phyloP scores from a whole-genome alignment of 305 asterid species.

The Solanum hybrid region DNA sequence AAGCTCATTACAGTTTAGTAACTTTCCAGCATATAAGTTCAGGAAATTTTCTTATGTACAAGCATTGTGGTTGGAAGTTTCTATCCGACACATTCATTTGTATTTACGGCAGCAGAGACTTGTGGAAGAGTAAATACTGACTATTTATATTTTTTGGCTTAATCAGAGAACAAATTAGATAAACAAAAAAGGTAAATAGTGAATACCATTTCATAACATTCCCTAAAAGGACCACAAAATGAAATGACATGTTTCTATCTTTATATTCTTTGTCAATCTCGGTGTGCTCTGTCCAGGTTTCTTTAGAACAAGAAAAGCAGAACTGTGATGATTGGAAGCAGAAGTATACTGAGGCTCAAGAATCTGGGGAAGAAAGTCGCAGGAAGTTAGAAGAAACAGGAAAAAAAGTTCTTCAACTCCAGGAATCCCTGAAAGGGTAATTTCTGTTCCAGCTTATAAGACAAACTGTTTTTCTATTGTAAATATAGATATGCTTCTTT shows the following conservation, averaged over 20 bases:
- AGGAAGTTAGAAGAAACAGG: constrained; percentile 76
- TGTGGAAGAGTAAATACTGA: background rate
- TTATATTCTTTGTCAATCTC: background rate
- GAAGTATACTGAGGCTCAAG: constrained; percentile 52
- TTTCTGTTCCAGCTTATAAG: background rate
- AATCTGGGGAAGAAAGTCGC: constrained; percentile 48
- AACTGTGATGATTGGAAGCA: constrained; percentile 41
- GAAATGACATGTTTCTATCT: background rate
- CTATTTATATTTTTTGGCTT: background rate
- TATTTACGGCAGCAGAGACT: background rate
- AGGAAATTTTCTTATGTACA: background rate
- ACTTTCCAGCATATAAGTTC: background rate
- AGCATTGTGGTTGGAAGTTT: background rate
- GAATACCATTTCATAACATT: background rate
- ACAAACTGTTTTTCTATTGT: background rate
- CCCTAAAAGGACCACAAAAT: background rate
- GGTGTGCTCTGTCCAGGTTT: constrained; percentile 35
- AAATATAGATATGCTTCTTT: background rate
- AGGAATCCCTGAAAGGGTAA: constrained; percentile 83
- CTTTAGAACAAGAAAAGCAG: constrained; percentile 53
- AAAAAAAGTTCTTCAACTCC: constrained; percentile 54
- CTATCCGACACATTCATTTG: background rate
- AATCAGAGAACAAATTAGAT: background rate
- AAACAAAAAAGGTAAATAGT: background rate
- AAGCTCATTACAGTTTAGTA: background rate